Base-by-base conservation (phyloP, 345 rosid genomes). In the Brassica juncea region DNA sequence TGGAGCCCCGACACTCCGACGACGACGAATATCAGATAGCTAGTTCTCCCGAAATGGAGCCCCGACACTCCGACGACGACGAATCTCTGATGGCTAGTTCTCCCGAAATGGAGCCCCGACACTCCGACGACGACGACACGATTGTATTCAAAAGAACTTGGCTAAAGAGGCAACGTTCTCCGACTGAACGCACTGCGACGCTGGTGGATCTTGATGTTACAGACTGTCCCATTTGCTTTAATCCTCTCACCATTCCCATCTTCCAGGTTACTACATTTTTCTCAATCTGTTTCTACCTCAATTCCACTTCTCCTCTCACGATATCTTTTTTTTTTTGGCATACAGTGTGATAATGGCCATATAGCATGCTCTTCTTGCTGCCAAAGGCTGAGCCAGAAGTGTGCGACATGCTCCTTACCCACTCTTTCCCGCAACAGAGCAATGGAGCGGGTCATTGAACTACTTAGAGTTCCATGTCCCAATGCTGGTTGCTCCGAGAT, bases 211-310 rank as follows among this genome's bases (percentile, higher is more conserved):
- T 66, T 4, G 70, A 66, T 66, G 32, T 21, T 39, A 39, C 44
- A 8, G 55, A 66, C 32, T 66, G 70, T 11, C 25, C 55, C 70
- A n/a, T 66, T 39, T 66, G 70, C 70, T 66, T 66, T 52, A 4
- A 66, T 21, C 11, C 55, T 4, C 32, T 66, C 2, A 66, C 55
- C 16, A 23, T 66, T 3, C 70, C 70, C 27, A 66, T 66, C 32
- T 66, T 23, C 54, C 70, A 66, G 70, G 70, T 66, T 42, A 57
- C 65, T 23, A 23, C 25, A 23, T 23, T 11, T 25, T 21, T 58
- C 28, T 32, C 49, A 65, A 35, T 35, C 9, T 35, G 39, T 44
- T 44, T 44, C 52, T 11, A 44, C 52, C 52, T 44, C n/a, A 44
- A 44, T 4, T 3, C 5, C 52, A 44, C n/a, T 44, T 44, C 52